phyloP scores from a whole-genome alignment of 257 asterid species.

The Gardenia jasminoides region DNA sequence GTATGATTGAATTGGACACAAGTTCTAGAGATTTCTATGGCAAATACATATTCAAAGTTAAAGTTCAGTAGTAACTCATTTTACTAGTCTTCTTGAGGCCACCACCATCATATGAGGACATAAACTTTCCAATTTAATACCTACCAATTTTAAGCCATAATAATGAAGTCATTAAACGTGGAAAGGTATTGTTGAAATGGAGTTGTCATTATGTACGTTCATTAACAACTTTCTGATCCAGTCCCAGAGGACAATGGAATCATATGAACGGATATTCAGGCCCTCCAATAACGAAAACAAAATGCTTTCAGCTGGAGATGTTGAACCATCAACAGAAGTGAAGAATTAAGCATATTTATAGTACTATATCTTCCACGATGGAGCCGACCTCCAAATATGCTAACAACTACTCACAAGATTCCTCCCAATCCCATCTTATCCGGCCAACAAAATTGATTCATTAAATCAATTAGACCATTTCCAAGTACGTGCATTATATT shows the following conservation, averaged over 20 bases:
- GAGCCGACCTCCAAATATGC: background rate
- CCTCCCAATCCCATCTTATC: slow-evolving; percentile 25
- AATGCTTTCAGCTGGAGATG: background rate
- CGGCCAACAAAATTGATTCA: slow-evolving; percentile 14
- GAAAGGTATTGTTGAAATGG: background rate
- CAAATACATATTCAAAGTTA: too few species aligned
- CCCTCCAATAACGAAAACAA: background rate
- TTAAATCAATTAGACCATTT: slow-evolving; percentile 16
- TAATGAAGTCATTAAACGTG: background rate
- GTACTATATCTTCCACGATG: background rate
- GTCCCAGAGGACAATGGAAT: background rate
- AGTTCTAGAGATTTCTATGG: too few species aligned
- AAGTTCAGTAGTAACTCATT: too few species aligned
- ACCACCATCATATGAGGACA: background rate
- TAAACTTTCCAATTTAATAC: background rate
- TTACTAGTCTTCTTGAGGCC: background rate
- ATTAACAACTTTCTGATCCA: background rate
- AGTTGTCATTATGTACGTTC: background rate
- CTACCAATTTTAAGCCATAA: background rate
- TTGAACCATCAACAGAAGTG: background rate
- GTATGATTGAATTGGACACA: too few species aligned
- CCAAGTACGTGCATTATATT: background rate
- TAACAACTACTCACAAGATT: slow-evolving; percentile 27
- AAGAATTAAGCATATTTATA: background rate
- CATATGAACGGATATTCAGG: slow-evolving; percentile 2